A percentile compares a stretch with the other conserved stretches of the same genome.
These are phyloP conservation scores for Seminavis robusta DNA, from an alignment of 108 stramenopile genomes.

Conservation along the genomic window DNA sequence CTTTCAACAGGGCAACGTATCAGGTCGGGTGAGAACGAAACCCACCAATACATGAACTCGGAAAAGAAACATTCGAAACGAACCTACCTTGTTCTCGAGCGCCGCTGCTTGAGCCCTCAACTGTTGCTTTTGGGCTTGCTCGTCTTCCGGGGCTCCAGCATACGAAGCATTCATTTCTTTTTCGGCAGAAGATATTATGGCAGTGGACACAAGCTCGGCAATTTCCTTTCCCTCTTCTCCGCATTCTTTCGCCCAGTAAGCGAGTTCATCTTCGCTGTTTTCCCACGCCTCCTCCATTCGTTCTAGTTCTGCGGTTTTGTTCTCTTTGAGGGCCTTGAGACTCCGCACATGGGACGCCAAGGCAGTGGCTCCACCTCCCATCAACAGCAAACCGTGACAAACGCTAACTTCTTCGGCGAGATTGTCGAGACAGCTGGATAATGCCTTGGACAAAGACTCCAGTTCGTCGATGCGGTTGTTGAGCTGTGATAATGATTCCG, in stretches of 20 bases:
- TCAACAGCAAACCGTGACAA: constrained; percentile 59
- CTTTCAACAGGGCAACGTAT: neutral
- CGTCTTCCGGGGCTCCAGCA: constrained; percentile 3
- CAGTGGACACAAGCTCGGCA: neutral
- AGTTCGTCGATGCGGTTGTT: constrained; percentile 50
- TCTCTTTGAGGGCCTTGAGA: constrained; percentile 46
- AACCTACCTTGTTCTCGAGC: constrained; percentile 38
- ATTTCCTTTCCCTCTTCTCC: constrained; percentile 24
- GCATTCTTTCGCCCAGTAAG: constrained; percentile 18
- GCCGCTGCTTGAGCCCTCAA: constrained; percentile 41
- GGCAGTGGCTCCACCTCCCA: constrained; percentile 59
- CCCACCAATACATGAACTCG: neutral
- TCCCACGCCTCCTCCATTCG: constrained; percentile 36
- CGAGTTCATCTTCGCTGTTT: constrained; percentile 59
- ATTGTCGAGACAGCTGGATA: constrained; percentile 70
- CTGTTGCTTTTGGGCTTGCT: constrained; percentile 16
- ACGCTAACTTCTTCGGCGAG: constrained; percentile 72
- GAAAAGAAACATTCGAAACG: neutral
- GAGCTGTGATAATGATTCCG: constrained; percentile 22
- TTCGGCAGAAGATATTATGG: neutral
- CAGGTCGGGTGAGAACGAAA: neutral
- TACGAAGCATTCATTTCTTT: neutral
- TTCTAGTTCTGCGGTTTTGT: constrained; percentile 29
- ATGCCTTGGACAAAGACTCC: constrained; percentile 33
- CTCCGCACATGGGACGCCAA: constrained; percentile 66